These are phyloP conservation scores for Colletotrichum cereale DNA, from an alignment of 2,329 filamentous ascomycete species.

Conservation along the genomic window DNA sequence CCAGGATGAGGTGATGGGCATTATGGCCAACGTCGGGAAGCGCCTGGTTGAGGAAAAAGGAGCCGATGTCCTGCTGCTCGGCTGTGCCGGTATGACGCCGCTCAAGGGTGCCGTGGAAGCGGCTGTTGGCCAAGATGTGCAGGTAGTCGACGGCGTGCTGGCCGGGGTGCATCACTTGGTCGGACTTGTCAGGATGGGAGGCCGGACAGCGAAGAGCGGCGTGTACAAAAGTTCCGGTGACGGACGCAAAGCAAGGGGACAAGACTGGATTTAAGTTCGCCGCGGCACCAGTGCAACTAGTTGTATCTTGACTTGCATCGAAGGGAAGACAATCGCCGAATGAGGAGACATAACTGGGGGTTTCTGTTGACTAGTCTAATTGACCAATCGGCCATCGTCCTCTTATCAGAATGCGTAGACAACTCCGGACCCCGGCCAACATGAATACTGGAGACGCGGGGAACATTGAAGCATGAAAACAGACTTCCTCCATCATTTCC, in stretches of 20 bases:
- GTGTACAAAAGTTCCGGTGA: slow-evolving; percentile 30
- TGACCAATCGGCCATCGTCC: slow-evolving; percentile 27
- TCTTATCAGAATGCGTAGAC: slow-evolving; percentile 16
- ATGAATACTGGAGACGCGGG: slow-evolving; percentile 22
- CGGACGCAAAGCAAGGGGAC: slow-evolving; percentile 30
- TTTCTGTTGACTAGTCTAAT: not conserved
- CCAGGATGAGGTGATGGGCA: slow-evolving; percentile 29
- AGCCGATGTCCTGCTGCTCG: slow-evolving; percentile 29
- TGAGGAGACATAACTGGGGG: not conserved
- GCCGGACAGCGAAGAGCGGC: slow-evolving; percentile 23
- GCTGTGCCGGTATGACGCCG: slow-evolving; percentile 32
- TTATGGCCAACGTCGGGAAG: slow-evolving; percentile 32
- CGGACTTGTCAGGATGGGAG: slow-evolving; percentile 32
- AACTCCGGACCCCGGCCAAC: not conserved
- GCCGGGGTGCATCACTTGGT: slow-evolving; percentile 32
- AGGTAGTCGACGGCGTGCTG: slow-evolving; percentile 30
- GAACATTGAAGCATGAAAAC: slow-evolving; percentile 6
- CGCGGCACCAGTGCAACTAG: not conserved
- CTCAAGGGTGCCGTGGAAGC: slow-evolving; percentile 32
- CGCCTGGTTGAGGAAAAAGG: slow-evolving; percentile 25
- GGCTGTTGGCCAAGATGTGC: slow-evolving; percentile 27
- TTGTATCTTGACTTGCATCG: not conserved
- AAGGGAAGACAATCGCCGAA: not conserved
- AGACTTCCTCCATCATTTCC: not conserved
- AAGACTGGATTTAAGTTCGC: slow-evolving; percentile 29